Base-by-base conservation (phyloP, 2,329 filamentous ascomycete genomes). In the Aspergillus neotritici region DNA sequence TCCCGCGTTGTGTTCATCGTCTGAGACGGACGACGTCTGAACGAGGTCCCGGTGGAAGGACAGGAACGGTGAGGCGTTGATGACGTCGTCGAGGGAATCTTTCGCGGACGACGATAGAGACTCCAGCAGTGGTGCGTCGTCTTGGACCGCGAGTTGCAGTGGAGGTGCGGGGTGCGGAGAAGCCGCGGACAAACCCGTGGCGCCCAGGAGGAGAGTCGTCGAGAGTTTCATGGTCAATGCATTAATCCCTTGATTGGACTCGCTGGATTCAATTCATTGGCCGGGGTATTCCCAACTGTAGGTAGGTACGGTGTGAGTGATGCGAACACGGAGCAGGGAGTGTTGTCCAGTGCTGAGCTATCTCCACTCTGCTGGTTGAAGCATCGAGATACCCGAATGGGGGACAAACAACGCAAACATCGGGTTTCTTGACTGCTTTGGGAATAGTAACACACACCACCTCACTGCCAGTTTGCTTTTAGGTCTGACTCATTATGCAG, bases 21-120 rank as follows among this genome's bases (percentile, higher is more conserved):
- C 79, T 3, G 78, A 82, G 49, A 88, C 77, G 1, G 87, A 94
- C 38, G 84, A 75, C 34, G 84, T 84, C 45, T 84, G 74, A 25
- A 90, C 75, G n/a, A 95, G 79, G 12, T 80, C 76, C 41, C 82
- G 79, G 68, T 94, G 89, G 10, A 94, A 76, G 13, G 76, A 74
- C 34, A 94, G 74, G 1, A 95, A 76, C 3, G 68, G 65, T 1
- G 69, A 71, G 14, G 51, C 52, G n/a, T 61, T 56, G 37, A 73
- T 68, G 31, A 70, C 57, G 32, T 64, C 51, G 4, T 66, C 58
- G 8, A 68, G 39, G 34, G 53, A 46, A 17, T 41, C 39, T 30
- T 48, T 46, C 17, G 44, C 21, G 4, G 41, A 36, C 10, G 37
- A 4, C 9, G 37, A 34, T 16, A 42, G 33, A 35, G 43, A 36